Evolutionary conservation across 495 filamentous ascomycete species (phyloP), one percentile per base, ranked within the genome.

Genomic region (Saxispiralis lemnorum): DNA sequence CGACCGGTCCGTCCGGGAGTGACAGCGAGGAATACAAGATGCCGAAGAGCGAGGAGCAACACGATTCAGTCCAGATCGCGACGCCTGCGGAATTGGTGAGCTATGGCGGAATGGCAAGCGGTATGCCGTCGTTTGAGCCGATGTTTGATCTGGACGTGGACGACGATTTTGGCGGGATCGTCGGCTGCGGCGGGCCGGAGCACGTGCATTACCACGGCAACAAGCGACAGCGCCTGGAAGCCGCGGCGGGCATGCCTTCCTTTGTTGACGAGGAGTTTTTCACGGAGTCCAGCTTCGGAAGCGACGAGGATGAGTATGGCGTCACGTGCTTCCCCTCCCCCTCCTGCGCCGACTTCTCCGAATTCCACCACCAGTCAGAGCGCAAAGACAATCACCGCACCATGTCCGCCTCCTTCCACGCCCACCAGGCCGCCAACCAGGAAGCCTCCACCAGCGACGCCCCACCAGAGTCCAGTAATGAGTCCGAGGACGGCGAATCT

Each of bases 131-230:
- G 24, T 88, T 95, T 47, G 81, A 92, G 54, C 80, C 83, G 47
- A 72, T 92, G 45, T 88, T 84, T 16, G 88, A 93, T 52, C 72
- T 94, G 39, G 89, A 94, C 60, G 88, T 82, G 0, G 88, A 94
- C 31, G 85, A 89, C 67, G 85, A 93, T 51, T 79, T 92, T 52
- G 79, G 74, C 60, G 74, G 75, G 37, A 68, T 93, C 7, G 78
- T 87, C 46, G 76, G 78, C 45, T 78, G 85, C 51, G 33, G 18
- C 21, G 67, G 73, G 43, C 59, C 73, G 30, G 66, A 69, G 34
- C 78, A 73, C 57, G 63, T 74, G 11, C 62, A 73, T 43, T 79
- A 77, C 56, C 55, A 75, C 39, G 76, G 77, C 53, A 79, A 72
- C 52, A 93, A 92, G 66, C 74, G 85, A 51, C 83, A 87, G 59